Percentiles rank a stretch among this genome's conserved stretches.
These are phyloP conservation scores for Verticillium nubilum DNA, from an alignment of 2,329 filamentous ascomycete genomes.

Conservation along the genomic window DNA sequence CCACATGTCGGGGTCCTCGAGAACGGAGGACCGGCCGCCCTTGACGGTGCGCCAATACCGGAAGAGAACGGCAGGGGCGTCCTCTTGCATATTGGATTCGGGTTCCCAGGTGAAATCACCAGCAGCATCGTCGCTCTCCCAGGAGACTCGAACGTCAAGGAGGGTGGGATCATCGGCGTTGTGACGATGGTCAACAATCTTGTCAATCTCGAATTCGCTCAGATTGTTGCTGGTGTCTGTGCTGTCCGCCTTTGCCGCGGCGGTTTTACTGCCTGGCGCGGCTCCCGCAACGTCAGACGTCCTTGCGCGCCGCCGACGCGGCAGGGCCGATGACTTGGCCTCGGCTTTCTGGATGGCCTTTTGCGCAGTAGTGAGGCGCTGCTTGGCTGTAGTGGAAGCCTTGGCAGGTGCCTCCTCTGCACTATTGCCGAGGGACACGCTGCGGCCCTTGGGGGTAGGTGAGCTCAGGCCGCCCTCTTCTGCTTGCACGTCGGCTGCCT, in stretches of 20 bases:
- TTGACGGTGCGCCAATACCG: no score
- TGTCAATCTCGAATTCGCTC: conserved; percentile 6
- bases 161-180: conserved; percentile 10
- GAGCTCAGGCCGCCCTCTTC: background rate
- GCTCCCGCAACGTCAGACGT: background rate
- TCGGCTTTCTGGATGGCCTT: background rate
- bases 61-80: no score
- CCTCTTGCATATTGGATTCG: conserved; percentile 26
- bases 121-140: conserved; percentile 18
- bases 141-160: conserved; percentile 25
- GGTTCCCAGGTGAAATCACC: conserved; percentile 24
- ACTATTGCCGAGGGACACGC: background rate
- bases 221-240: background rate
- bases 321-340: background rate
- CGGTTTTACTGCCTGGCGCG: background rate
- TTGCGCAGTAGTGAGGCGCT: background rate
- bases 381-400: background rate
- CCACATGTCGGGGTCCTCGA: no score
- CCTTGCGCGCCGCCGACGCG: background rate
- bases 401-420: background rate
- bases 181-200: conserved; percentile 6
- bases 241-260: background rate
- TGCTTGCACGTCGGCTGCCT: background rate
- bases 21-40: no score
- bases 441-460: background rate